phyloP scores from a whole-genome alignment of 371 early-diverging fungal genomes.

The Haplosporangium sp. region DNA sequence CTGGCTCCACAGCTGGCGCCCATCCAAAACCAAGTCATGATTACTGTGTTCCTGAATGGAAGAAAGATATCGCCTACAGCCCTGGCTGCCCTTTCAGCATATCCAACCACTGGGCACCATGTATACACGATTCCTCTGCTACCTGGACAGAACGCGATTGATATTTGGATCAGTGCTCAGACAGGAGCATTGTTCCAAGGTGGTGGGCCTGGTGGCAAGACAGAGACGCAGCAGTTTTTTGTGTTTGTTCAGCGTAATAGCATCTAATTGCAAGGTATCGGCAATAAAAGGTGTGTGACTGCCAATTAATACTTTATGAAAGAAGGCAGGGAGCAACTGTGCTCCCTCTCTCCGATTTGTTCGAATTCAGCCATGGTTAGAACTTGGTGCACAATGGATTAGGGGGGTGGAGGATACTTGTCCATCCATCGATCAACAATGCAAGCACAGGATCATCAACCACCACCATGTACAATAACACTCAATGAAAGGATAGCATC shows the following conservation, averaged over 20 bases:
- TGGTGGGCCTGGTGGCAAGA: conserved; percentile 43
- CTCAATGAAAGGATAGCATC: no score
- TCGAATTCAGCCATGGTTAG: no score
- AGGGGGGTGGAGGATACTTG: no score
- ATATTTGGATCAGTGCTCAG: conserved; percentile 52
- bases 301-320: background rate
- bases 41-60: conserved; percentile 54
- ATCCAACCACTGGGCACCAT: conserved; percentile 40
- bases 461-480: no score
- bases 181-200: conserved; percentile 52
- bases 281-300: background rate
- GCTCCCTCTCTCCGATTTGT: no score
- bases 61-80: conserved; percentile 40
- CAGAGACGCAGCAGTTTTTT: conserved; percentile 51
- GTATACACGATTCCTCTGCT: conserved; percentile 39
- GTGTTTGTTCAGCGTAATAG: conserved; percentile 46
- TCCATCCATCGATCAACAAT: no score
- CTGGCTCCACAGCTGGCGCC: conserved; percentile 44
- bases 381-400: no score
- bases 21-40: conserved; percentile 44
- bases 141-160: conserved; percentile 44
- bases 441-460: no score
- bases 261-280: conserved; percentile 1
- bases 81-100: conserved; percentile 19
- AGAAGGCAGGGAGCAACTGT: background rate